phyloP scores from a whole-genome alignment of 129 eudicot species.

The Flaveria bidentis region DNA sequence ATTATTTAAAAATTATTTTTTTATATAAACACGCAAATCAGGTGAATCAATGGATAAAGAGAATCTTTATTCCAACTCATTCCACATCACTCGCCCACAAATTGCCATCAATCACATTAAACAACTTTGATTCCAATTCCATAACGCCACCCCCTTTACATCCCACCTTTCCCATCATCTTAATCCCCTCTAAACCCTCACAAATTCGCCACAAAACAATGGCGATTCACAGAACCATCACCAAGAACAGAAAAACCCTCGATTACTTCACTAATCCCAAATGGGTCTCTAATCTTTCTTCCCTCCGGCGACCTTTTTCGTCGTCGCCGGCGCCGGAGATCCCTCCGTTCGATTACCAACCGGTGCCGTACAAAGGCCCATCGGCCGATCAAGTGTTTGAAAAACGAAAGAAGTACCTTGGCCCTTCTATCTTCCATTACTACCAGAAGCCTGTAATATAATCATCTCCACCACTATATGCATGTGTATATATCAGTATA shows the following conservation, averaged over 20 bases:
- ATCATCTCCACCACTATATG: background rate
- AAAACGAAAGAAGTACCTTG: conserved; percentile 81
- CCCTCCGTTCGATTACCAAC: conserved; percentile 75
- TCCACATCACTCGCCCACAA: conserved; percentile 24
- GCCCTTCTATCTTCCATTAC: conserved; percentile 87
- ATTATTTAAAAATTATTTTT: too few species aligned
- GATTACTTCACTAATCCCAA: conserved; percentile 20
- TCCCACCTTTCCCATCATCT: background rate
- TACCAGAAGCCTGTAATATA: conserved; percentile 84
- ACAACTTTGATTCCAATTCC: conserved; percentile 25
- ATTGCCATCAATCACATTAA: background rate
- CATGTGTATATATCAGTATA: background rate
- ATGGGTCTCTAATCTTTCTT: conserved; percentile 30
- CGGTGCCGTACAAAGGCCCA: conserved; percentile 80
- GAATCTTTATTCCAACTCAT: conserved; percentile 36
- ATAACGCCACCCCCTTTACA: background rate
- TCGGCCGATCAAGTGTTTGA: conserved; percentile 66
- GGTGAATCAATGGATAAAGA: background rate
- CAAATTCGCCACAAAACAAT: conserved; percentile 9
- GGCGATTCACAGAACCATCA: conserved; percentile 36
- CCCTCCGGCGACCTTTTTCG: conserved; percentile 39
- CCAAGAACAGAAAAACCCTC: conserved; percentile 28
- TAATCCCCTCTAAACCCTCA: background rate
- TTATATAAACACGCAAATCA: background rate
- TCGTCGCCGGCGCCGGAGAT: conserved; percentile 56